Evolutionary conservation across 2,329 filamentous ascomycete species (phyloP).

Genomic region (Neurospora sp.): DNA sequence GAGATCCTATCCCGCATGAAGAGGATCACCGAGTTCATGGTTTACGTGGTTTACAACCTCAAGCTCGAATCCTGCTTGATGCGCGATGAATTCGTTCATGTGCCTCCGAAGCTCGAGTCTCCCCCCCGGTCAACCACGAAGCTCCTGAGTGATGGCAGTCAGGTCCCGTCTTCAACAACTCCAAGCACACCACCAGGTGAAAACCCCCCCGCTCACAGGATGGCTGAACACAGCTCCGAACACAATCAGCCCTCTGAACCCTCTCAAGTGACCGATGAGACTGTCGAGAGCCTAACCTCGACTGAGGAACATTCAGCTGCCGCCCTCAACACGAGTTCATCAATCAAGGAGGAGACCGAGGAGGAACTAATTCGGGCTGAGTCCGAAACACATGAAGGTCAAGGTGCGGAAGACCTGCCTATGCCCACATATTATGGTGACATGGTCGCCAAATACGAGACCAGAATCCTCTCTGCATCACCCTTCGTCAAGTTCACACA

Average conservation of each 20-base stretch:
- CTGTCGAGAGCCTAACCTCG: background rate
- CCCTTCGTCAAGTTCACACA: constrained; percentile 94
- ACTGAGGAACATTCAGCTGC: background rate
- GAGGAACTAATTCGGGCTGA: background rate
- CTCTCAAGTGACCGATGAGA: background rate
- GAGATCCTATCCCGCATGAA: constrained; percentile 70
- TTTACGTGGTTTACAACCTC: constrained; percentile 96
- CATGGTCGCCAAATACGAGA: constrained; percentile 87
- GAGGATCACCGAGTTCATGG: constrained; percentile 94
- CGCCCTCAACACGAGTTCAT: background rate
- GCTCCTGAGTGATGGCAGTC: background rate
- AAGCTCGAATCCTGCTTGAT: constrained; percentile 92
- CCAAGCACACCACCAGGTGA: background rate
- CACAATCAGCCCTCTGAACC: background rate
- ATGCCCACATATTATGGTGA: constrained; percentile 92
- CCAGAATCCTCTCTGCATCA: constrained; percentile 86
- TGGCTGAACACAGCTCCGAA: background rate
- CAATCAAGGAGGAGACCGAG: background rate
- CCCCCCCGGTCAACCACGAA: constrained; percentile 25
- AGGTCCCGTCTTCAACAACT: background rate
- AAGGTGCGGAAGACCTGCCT: constrained; percentile 66
- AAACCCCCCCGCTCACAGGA: background rate
- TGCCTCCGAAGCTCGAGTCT: constrained; percentile 53
- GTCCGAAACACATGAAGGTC: constrained; percentile 22
- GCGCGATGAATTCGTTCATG: constrained; percentile 81